phyloP scores from a whole-genome alignment of 2,329 filamentous ascomycete genomes.

The Fusarium odoratissimum region DNA sequence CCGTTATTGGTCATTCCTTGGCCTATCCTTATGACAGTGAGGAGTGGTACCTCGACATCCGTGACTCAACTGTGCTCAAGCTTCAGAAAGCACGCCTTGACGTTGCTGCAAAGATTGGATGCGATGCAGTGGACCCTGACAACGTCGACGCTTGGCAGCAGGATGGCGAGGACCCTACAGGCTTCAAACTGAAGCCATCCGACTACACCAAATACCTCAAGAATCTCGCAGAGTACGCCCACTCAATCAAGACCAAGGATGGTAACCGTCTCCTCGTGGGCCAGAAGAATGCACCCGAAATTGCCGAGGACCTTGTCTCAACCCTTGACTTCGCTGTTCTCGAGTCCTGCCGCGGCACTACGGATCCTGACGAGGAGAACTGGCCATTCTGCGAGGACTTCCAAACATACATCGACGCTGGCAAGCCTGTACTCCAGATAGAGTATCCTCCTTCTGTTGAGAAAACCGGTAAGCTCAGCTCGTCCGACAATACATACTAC shows the following conservation, averaged over 20 bases:
- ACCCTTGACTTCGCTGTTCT: slow-evolving; percentile 52
- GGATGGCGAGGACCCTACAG: slow-evolving; percentile 43
- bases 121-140: slow-evolving; percentile 51
- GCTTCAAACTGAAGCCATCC: slow-evolving; percentile 45
- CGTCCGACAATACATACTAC: slow-evolving; percentile 43
- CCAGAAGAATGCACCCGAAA: slow-evolving; percentile 50
- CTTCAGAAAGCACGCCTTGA: slow-evolving; percentile 49
- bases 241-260: slow-evolving; percentile 42
- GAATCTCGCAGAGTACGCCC: slow-evolving; percentile 46
- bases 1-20: slow-evolving; percentile 42
- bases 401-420: slow-evolving; percentile 44
- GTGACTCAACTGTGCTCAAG: slow-evolving; percentile 40
- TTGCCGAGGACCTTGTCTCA: slow-evolving; percentile 41
- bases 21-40: slow-evolving; percentile 42
- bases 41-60: slow-evolving; percentile 49
- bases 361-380: slow-evolving; percentile 26
- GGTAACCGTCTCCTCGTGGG: slow-evolving; percentile 46
- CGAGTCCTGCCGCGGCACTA: slow-evolving; percentile 50
- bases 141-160: slow-evolving; percentile 50
- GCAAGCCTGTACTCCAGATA: slow-evolving; percentile 50
- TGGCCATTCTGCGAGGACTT: slow-evolving; percentile 48
- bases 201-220: slow-evolving; percentile 48
- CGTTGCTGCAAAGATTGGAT: slow-evolving; percentile 45
- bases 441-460: slow-evolving; percentile 49
- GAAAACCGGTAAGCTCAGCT: slow-evolving; percentile 39